These are phyloP conservation scores for Wilcoxina mikolae DNA, from an alignment of 495 filamentous ascomycete genomes.

Conservation along the genomic window DNA sequence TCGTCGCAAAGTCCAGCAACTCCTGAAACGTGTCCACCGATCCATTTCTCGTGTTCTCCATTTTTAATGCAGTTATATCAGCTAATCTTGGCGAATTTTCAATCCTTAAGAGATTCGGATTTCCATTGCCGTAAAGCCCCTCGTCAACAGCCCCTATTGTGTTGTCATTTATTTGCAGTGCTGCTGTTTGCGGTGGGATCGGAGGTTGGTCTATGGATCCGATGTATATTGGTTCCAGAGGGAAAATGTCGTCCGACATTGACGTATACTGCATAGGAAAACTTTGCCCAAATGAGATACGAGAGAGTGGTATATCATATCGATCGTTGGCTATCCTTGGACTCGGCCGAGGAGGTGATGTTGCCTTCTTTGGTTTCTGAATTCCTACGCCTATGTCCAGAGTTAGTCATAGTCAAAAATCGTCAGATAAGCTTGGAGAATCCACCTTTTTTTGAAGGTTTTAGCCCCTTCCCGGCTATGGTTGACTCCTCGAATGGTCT, in stretches of 20 bases:
- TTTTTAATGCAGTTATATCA: not conserved
- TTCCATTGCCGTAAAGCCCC: not conserved
- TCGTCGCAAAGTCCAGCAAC: not conserved
- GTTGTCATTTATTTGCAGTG: not conserved
- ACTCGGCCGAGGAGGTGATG: no score
- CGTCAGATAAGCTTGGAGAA: not conserved
- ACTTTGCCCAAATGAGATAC: not conserved
- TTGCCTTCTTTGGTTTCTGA: not conserved
- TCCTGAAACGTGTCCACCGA: not conserved
- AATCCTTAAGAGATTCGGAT: not conserved
- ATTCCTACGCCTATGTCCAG: slow-evolving; percentile 11
- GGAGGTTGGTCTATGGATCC: not conserved
- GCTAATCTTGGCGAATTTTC: no score
- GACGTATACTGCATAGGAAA: not conserved
- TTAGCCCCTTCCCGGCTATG: slow-evolving; percentile 37
- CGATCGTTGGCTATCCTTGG: not conserved
- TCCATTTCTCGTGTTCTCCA: not conserved
- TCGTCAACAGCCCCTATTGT: not conserved
- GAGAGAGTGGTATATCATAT: no score
- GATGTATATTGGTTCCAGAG: not conserved
- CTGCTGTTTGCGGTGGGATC: not conserved
- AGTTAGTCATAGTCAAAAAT: no score
- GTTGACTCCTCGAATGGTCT: slow-evolving; percentile 57
- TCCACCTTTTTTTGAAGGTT: slow-evolving; percentile 17
- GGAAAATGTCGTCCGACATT: not conserved